These are phyloP conservation scores for Pistacia atlantica DNA, from an alignment of 345 rosid species.

Conservation along the genomic window DNA sequence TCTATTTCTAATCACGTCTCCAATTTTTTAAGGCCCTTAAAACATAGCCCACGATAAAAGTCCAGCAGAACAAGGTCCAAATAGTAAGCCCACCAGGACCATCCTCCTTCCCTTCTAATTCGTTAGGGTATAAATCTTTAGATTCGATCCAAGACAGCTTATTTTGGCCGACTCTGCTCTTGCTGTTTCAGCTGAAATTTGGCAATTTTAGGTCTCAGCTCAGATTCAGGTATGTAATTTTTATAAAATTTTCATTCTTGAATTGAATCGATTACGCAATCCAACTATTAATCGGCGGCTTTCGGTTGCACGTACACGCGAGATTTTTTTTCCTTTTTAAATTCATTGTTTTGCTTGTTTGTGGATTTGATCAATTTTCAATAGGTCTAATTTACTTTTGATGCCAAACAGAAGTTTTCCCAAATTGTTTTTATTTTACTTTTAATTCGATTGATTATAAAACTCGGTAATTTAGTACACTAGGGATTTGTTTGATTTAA, in stretches of 20 bases:
- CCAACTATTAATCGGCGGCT: background rate
- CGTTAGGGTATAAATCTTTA: background rate
- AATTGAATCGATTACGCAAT: background rate
- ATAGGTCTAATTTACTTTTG: background rate
- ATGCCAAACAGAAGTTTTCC: background rate
- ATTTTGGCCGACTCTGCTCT: background rate
- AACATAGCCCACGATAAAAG: too few species aligned
- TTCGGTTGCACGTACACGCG: background rate
- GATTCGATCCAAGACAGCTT: background rate
- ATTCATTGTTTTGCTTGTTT: background rate
- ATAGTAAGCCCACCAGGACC: too few species aligned
- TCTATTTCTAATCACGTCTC: too few species aligned
- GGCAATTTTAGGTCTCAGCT: background rate
- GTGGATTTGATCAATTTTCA: background rate
- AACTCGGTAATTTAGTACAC: background rate
- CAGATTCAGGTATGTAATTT: background rate
- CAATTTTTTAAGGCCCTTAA: too few species aligned
- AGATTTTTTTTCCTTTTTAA: background rate
- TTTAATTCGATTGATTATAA: background rate
- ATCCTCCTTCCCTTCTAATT: rapidly evolving
- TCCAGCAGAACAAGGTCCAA: background rate
- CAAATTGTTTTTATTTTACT: too few species aligned
- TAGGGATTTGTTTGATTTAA: background rate
- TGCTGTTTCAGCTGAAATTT: background rate
- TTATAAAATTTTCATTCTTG: background rate